These are phyloP conservation scores for Tylopilus subfusipes DNA, from an alignment of 768 basidiomycete genomes.

Conservation along the genomic window DNA sequence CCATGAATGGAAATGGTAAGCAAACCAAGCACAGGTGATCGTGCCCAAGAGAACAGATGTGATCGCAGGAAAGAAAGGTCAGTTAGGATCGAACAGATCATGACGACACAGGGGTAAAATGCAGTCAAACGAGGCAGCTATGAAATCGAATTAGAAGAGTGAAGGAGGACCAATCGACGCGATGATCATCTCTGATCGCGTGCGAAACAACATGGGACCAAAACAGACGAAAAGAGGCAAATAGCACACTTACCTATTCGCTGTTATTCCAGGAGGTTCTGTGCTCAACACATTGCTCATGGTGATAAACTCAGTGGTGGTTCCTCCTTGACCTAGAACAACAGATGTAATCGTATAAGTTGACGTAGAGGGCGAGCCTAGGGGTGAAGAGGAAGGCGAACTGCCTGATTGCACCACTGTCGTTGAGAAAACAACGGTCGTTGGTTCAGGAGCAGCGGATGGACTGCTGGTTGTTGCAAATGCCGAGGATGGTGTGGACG, in stretches of 20 bases:
- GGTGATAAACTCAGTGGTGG: conserved; percentile 17
- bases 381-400: neutral
- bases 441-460: neutral
- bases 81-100: conserved; percentile 13
- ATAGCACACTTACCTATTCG: conserved; percentile 16
- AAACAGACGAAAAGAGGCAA: neutral
- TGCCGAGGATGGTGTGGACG: neutral
- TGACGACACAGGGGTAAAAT: conserved; percentile 20
- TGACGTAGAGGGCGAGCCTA: conserved; percentile 9
- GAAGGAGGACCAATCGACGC: conserved; percentile 5
- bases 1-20: conserved; percentile 2
- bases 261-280: neutral
- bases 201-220: neutral
- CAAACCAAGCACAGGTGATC: conserved; percentile 2
- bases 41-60: conserved; percentile 3
- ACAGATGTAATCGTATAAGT: conserved; percentile 21
- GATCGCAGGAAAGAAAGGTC: conserved; percentile 18
- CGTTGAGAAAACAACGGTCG: conserved; percentile 13
- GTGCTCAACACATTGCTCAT: conserved; percentile 27
- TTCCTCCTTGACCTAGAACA: conserved; percentile 10
- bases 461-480: neutral
- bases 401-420: conserved; percentile 11
- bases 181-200: conserved; percentile 10
- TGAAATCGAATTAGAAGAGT: conserved; percentile 3
- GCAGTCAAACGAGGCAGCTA: conserved; percentile 1